Base-by-base conservation (phyloP, 345 rosid genomes). In the Syzygium aqueum region DNA sequence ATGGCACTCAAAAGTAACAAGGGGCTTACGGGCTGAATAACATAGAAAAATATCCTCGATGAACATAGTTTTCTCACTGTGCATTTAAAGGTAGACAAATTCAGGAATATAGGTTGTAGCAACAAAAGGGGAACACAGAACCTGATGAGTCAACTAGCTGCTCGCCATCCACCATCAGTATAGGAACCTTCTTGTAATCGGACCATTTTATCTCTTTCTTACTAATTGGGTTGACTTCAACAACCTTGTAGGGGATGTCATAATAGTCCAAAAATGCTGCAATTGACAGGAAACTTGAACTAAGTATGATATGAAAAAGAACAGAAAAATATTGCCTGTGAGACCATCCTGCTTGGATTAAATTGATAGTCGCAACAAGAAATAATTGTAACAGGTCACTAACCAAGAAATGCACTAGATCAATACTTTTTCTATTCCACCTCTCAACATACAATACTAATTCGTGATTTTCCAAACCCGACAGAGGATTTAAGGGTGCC, bases 201-300 rank as follows among this genome's bases (percentile, higher is more conserved):
- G 93, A 91, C 93, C 93, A 92, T 86, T 90, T 92, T 86, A 92
- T 90, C 91, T 92, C 94, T 84, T 91, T 92, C 84, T 91, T 92
- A 56, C 88, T 89, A 25, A 92, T 73, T 56, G 94, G 94, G 88
- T 92, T 92, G 82, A 92, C 94, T 87, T 91, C 94, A 85, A 92
- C 92, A 57, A 92, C 91, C 85, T 91, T 90, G 92, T 92, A 92
- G 40, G 94, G 93, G 43, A 92, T 90, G 53, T 88, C 90, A 73
- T 92, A 87, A 87, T 91, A 92, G 85, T 92, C 94, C 90, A 92
- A 84, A 89, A 91, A 92, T 7, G 94, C 94, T 92, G 92, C 85
- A 9, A 56, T 84, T 37, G 53, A 53, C n/a, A 80, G 51, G 4
- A 56, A 89, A 51, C 52, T 2, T 17, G 78, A 67, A 67, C 1